A percentile compares a stretch with the other conserved stretches of the same genome.
Conservation (phyloP, 139 green algal species). For the Coelastrella sp. region DNA sequence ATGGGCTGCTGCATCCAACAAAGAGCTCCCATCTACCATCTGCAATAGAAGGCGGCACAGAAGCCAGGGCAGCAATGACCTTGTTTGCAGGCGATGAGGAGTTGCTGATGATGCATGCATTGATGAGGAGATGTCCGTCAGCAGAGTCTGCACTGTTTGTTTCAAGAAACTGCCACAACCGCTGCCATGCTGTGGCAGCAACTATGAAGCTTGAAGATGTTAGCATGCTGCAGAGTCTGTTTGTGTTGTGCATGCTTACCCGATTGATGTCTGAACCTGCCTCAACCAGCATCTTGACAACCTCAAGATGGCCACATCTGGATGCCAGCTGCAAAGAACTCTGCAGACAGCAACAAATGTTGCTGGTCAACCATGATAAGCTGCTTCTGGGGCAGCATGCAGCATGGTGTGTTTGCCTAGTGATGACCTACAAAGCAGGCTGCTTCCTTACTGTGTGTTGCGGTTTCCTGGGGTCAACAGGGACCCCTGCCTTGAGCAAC, state of each 20-base stretch:
- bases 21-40: slow-evolving; percentile 19
- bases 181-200: too few relatives aligned
- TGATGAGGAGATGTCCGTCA: too few relatives aligned
- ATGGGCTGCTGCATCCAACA: slow-evolving; percentile 39
- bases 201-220: not conserved
- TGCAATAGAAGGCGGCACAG: not conserved
- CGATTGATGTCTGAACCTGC: slow-evolving; percentile 42
- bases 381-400: not conserved
- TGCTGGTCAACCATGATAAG: too few relatives aligned
- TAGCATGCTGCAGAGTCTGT: not conserved
- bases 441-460: slow-evolving; percentile 23
- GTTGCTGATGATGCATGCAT: too few relatives aligned
- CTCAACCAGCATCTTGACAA: not conserved
- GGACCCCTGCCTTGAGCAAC: not conserved
- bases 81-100: too few relatives aligned
- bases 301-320: not conserved
- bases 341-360: not conserved
- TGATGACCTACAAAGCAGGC: not conserved
- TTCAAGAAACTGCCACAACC: too few relatives aligned
- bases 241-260: not conserved
- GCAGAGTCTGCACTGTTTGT: too few relatives aligned
- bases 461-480: slow-evolving; percentile 12
- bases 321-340: slow-evolving; percentile 34
- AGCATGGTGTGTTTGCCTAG: too few relatives aligned
- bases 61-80: too few relatives aligned